Conservation (phyloP, 2,329 filamentous ascomycete genomes). For the Pestalotiopsis sp. region DNA sequence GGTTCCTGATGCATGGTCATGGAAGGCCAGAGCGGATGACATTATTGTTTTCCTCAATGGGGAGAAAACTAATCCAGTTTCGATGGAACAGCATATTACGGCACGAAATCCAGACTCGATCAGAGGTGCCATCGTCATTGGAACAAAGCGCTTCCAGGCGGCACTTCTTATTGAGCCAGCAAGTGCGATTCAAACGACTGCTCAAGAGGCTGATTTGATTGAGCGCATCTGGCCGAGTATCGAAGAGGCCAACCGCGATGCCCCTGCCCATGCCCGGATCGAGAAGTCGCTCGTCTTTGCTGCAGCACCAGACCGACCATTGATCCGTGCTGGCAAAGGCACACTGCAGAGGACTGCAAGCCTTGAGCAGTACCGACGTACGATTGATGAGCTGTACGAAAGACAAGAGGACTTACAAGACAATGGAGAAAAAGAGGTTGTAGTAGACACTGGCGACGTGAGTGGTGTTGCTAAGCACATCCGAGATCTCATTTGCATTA, state of each 20-base stretch:
- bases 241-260: constrained; percentile 19
- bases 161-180: constrained; percentile 22
- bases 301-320: constrained; percentile 8
- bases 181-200: constrained; percentile 9
- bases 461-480: neutral
- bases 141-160: constrained; percentile 22
- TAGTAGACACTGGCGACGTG: neutral
- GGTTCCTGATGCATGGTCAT: constrained; percentile 25
- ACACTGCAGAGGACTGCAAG: constrained; percentile 20
- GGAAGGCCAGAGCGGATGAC: constrained; percentile 28
- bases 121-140: constrained; percentile 20
- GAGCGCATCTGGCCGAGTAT: constrained; percentile 24
- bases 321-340: constrained; percentile 24
- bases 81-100: constrained; percentile 17
- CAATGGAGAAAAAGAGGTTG: neutral
- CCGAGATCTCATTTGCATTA: neutral
- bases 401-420: neutral
- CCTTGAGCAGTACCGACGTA: constrained; percentile 18
- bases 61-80: constrained; percentile 20
- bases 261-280: constrained; percentile 22
- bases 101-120: constrained; percentile 17
- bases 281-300: constrained; percentile 24
- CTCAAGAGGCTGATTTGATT: constrained; percentile 21
- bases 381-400: constrained; percentile 24
- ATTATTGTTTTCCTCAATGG: constrained; percentile 32